These are phyloP conservation scores for Apophysomyces sp. DNA, from an alignment of 371 early-diverging fungal genomes.

Conservation along the genomic window DNA sequence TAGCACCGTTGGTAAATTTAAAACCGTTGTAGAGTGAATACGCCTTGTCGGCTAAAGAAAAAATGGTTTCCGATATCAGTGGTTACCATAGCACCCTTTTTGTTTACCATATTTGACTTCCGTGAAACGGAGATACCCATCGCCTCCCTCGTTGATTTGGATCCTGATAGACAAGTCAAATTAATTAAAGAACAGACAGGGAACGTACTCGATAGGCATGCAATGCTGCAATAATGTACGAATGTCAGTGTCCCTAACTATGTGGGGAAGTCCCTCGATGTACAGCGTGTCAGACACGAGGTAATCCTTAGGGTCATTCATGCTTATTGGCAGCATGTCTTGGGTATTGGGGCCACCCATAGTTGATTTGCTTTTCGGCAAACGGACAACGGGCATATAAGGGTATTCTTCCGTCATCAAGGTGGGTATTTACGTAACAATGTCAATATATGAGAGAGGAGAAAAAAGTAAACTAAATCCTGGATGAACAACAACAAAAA, in stretches of 20 bases:
- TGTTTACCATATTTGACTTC: background rate
- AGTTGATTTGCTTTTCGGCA: background rate
- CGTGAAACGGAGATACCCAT: background rate
- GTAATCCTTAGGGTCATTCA: background rate
- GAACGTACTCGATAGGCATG: background rate
- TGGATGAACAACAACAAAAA: background rate
- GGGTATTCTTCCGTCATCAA: conserved; percentile 1
- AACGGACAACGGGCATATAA: background rate
- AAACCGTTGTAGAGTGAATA: conserved; percentile 38
- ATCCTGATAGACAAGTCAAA: background rate
- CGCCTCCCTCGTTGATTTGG: background rate
- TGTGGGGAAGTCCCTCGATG: background rate
- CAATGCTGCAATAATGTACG: background rate
- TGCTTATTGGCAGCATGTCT: background rate
- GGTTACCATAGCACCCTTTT: background rate
- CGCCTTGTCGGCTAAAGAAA: conserved; percentile 32
- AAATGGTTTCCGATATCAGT: background rate
- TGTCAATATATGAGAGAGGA: background rate
- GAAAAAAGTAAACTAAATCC: background rate
- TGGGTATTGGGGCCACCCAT: background rate
- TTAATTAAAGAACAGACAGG: background rate
- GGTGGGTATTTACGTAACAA: background rate
- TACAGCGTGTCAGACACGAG: conserved; percentile 1
- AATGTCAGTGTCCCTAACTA: background rate
- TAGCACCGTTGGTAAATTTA: conserved; percentile 31